Percentiles rank a stretch among this genome's conserved stretches.
These are phyloP conservation scores for Fomitopsis betulina DNA, from an alignment of 1,284 basidiomycete species.

Conservation along the genomic window DNA sequence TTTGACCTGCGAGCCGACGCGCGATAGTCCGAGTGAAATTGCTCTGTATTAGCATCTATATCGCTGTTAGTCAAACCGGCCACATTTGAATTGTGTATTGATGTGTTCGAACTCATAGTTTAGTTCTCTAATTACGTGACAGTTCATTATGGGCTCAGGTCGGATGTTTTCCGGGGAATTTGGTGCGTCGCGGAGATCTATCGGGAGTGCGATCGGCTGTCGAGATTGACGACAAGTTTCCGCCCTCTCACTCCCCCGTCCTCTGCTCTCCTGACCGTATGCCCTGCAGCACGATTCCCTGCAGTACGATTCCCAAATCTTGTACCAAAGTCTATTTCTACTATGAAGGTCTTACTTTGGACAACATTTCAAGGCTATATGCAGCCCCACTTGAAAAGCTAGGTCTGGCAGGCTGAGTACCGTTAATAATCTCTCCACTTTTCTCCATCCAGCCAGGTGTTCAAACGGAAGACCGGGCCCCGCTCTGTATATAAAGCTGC, in stretches of 20 bases:
- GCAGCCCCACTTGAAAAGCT: too few species aligned
- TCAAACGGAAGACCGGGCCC: neutral
- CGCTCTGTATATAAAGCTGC: neutral
- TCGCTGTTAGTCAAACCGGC: too few species aligned
- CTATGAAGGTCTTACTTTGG: too few species aligned
- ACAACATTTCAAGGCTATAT: too few species aligned
- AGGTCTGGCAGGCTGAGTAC: neutral
- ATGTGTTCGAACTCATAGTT: too few species aligned
- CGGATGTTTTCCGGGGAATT: neutral
- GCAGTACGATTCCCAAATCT: neutral
- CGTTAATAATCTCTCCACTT: neutral
- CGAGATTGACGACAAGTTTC: neutral
- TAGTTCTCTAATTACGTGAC: too few species aligned
- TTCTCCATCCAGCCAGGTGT: neutral
- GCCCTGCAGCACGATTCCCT: too few species aligned
- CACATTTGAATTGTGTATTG: too few species aligned
- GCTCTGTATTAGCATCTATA: too few species aligned
- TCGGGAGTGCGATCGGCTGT: neutral
- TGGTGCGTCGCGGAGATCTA: neutral
- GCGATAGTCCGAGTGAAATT: too few species aligned
- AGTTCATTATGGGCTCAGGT: too few species aligned
- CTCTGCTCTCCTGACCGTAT: neutral
- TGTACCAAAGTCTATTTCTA: neutral
- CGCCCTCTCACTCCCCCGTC: neutral
- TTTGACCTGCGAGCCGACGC: too few species aligned